phyloP scores from a whole-genome alignment of 805 yeast species.

The Wickerhamiella lipophila region DNA sequence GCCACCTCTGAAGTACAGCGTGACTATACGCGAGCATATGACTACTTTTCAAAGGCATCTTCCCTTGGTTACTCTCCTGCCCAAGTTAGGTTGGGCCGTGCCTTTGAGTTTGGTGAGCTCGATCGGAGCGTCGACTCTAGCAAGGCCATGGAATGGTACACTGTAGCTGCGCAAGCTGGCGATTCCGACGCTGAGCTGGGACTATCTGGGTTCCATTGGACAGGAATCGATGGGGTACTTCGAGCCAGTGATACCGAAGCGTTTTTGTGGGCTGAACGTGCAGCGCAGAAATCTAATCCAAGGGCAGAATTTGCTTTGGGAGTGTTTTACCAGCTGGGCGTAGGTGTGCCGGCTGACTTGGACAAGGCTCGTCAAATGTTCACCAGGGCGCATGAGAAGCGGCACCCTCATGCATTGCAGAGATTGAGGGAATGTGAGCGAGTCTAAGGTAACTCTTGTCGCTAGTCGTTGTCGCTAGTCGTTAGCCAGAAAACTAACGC shows the following conservation, averaged over 20 bases:
- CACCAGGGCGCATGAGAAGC: conserved; percentile 48
- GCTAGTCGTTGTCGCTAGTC: too few relatives aligned
- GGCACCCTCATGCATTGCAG: conserved; percentile 43
- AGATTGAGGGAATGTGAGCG: conserved; percentile 21
- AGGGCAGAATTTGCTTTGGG: conserved; percentile 67
- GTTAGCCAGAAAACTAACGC: too few relatives aligned
- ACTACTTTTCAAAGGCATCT: conserved; percentile 40
- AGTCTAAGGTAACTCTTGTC: too few relatives aligned
- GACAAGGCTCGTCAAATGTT: conserved; percentile 45
- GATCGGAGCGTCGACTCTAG: conserved; percentile 41
- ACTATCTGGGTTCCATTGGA: conserved; percentile 66
- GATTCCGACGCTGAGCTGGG: conserved; percentile 61
- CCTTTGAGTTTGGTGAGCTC: conserved; percentile 57
- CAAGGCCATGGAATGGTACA: conserved; percentile 61
- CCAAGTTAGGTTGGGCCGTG: conserved; percentile 57
- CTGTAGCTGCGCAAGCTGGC: conserved; percentile 50
- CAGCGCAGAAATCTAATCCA: conserved; percentile 51
- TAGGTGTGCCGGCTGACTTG: conserved; percentile 44
- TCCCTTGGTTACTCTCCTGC: conserved; percentile 49
- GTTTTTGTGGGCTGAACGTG: conserved; percentile 61
- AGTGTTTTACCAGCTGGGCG: conserved; percentile 53
- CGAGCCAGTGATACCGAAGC: conserved; percentile 55
- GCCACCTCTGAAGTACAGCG: conserved; percentile 18
- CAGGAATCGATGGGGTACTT: conserved; percentile 52
- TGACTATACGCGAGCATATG: conserved; percentile 34